Base-by-base conservation (phyloP, 805 yeast genomes). In the Hanseniaspora clermontiae region DNA sequence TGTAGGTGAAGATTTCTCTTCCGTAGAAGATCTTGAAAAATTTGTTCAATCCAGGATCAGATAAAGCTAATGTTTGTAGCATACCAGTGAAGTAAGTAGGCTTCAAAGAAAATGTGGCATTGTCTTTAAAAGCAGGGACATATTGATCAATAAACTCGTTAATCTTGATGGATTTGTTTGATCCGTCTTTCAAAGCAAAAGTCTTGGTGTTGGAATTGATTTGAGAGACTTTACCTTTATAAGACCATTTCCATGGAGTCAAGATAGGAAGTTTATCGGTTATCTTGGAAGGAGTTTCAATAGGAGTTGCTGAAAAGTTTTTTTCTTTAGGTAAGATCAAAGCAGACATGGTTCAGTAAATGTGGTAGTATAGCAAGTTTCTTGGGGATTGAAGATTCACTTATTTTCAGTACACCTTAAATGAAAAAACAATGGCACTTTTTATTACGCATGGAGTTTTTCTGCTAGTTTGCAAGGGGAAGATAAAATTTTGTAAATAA, bases 41-140 rank as follows among this genome's bases (percentile, higher is more conserved):
- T 43, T 72, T 70, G n/a, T 78, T 72, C 57, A 77, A 76, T 57
- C 75, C 75, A 40, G 80, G 78, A 24, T 74, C 68, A 2, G 83
- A 77, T 48, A 90, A 79, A 64, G 79, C 82, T 65, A 84, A 64
- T 1, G 96, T 88, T 68, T 90, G 96, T 31, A 87, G 68, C 57
- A 83, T 77, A 27, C 96, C 96, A 59, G 81, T 81, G 66, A 80
- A 79, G 32, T 84, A 66, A 3, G 77, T 68, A 8, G 93, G 93
- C 59, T 80, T 77, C 65, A 83, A 71, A 66, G 78, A 70, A 61
- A 83, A 75, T 61, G 73, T 74, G 42, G 80, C 65, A 8, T 75
- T 75, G 49, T 77, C 64, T 39, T 66, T 65, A 57, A 82, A 73
- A 10, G 71, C 78, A 0, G 82, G 80, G 5, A 76, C 69, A 45